Conservation (phyloP, 768 basidiomycete genomes). For the Termitomyces sp. region DNA sequence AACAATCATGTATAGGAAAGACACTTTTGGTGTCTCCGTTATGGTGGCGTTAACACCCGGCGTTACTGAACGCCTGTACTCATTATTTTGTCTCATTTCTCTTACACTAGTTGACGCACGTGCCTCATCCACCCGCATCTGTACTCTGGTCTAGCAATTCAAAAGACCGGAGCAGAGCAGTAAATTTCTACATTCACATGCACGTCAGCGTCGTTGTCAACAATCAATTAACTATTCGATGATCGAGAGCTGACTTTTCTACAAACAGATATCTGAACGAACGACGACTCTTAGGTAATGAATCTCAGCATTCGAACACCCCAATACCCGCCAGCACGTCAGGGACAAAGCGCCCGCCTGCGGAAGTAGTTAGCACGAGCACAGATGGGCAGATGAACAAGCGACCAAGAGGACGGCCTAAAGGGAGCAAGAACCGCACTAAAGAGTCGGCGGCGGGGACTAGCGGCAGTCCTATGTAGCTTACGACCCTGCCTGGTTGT, state of each 20-base stretch:
- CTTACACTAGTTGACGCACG: neutral
- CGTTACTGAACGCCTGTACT: neutral
- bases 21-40: neutral
- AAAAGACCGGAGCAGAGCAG: neutral
- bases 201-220: neutral
- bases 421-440: conserved; percentile 59
- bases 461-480: conserved; percentile 6
- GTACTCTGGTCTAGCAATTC: neutral
- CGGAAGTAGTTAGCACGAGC: conserved; percentile 9
- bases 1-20: neutral
- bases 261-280: conserved; percentile 52
- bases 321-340: conserved; percentile 4
- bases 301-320: conserved; percentile 15
- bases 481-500: neutral
- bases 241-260: neutral
- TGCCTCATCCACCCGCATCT: neutral
- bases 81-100: neutral
- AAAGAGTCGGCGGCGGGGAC: conserved; percentile 10
- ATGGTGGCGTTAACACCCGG: conserved; percentile 2
- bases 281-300: conserved; percentile 51
- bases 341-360: conserved; percentile 24
- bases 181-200: neutral
- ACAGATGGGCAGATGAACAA: conserved; percentile 31
- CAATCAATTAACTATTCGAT: neutral
- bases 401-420: conserved; percentile 60